Conservation (phyloP, 495 filamentous ascomycete genomes). For the Trichocladium uniseriatum region DNA sequence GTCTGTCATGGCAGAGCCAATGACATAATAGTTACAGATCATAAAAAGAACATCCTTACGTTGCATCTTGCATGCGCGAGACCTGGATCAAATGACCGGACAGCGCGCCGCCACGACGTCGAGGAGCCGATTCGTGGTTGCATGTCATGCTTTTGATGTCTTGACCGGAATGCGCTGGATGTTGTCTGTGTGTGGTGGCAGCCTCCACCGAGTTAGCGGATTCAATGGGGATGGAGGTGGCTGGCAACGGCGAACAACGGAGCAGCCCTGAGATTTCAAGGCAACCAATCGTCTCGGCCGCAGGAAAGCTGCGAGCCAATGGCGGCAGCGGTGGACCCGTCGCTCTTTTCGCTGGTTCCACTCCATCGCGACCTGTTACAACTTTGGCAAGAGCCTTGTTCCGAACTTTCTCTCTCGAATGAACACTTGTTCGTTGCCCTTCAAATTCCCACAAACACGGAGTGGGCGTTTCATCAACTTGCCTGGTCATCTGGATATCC, state of each 20-base stretch:
- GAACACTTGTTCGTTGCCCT: neutral
- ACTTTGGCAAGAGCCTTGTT: too few species aligned
- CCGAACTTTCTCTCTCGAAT: neutral
- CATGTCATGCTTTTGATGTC: too few species aligned
- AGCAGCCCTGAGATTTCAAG: slow-evolving; percentile 3
- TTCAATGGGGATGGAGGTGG: neutral
- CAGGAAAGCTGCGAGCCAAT: neutral
- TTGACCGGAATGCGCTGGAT: too few species aligned
- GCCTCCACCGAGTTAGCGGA: too few species aligned
- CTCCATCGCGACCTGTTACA: neutral
- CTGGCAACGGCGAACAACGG: neutral
- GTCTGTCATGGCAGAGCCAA: neutral
- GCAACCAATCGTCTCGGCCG: slow-evolving; percentile 1
- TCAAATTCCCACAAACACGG: too few species aligned
- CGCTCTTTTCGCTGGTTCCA: neutral
- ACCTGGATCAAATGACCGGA: neutral
- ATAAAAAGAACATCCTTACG: neutral
- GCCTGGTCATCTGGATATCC: too few species aligned
- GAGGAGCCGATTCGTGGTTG: too few species aligned
- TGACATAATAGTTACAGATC: neutral
- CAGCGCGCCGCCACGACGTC: too few species aligned
- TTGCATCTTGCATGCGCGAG: neutral
- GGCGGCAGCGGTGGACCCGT: neutral
- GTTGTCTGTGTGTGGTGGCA: too few species aligned
- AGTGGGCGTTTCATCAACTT: neutral